These are phyloP conservation scores for Aspergillus chevalieri DNA, from an alignment of 2,329 filamentous ascomycete species.

Conservation along the genomic window DNA sequence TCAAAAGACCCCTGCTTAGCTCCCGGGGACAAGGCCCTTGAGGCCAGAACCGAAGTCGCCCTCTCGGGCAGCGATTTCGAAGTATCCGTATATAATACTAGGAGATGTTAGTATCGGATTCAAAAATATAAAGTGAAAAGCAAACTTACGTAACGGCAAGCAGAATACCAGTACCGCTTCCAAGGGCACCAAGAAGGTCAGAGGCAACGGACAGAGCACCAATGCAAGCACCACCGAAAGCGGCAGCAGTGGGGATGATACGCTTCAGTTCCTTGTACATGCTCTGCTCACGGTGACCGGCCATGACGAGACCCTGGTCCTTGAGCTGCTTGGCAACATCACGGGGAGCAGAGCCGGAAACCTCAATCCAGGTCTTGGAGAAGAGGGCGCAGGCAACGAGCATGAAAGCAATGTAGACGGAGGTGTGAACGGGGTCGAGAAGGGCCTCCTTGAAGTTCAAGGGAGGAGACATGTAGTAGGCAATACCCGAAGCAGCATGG, in stretches of 20 bases:
- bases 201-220: constrained; percentile 92
- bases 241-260: constrained; percentile 95
- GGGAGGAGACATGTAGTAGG: constrained; percentile 99
- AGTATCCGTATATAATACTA: constrained; percentile 98
- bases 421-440: constrained; percentile 92
- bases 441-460: constrained; percentile 97
- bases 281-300: constrained; percentile 97
- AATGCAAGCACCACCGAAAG: constrained; percentile 98
- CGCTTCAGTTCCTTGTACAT: constrained; percentile 99
- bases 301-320: constrained; percentile 99
- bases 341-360: constrained; percentile 92
- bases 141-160: constrained; percentile 90
- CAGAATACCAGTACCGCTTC: constrained; percentile 94
- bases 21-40: constrained; percentile 56
- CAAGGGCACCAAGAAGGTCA: constrained; percentile 91
- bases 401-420: constrained; percentile 96
- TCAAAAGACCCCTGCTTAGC: constrained; percentile 31
- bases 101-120: constrained; percentile 22
- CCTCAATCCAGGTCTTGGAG: constrained; percentile 99
- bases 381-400: constrained; percentile 94
- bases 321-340: constrained; percentile 99
- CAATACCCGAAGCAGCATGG: constrained; percentile 83
- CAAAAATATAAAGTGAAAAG: neutral
- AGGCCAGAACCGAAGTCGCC: constrained; percentile 76
- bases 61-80: constrained; percentile 98